Evolutionary conservation across 192 early-diverging fungal genomes (phyloP).

Genomic region (Umbelopsis sp.): DNA sequence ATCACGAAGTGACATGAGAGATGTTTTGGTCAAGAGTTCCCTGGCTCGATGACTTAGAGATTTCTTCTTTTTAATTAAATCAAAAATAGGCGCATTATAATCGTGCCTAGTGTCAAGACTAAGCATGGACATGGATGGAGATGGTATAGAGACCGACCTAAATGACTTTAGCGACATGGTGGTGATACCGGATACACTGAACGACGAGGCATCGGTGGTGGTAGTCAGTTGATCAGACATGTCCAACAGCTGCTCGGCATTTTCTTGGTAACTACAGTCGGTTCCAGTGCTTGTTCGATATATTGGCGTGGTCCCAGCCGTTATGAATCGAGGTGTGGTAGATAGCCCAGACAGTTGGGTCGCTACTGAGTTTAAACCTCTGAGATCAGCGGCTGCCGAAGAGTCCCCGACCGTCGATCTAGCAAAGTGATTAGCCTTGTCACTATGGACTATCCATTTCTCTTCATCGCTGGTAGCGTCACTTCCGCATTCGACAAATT

Average conservation of each 20-base stretch:
- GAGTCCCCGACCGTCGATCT: background rate
- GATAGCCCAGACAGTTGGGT: background rate
- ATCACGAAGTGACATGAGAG: background rate
- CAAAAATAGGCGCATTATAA: slow-evolving; percentile 5
- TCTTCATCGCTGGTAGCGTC: background rate
- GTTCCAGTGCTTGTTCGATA: background rate
- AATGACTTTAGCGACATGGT: slow-evolving; percentile 9
- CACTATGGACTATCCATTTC: background rate
- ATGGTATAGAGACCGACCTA: slow-evolving; percentile 1
- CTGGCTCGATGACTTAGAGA: background rate
- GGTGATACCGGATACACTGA: background rate
- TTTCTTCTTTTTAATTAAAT: slow-evolving; percentile 3
- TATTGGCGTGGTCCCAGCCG: background rate
- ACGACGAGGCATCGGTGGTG: slow-evolving; percentile 7
- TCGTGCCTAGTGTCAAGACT: background rate
- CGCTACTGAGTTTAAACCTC: too few relatives aligned
- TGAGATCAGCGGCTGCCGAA: too few relatives aligned
- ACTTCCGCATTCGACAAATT: background rate
- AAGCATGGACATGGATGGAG: background rate
- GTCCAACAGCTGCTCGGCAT: background rate
- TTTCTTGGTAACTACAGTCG: background rate
- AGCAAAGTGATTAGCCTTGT: slow-evolving; percentile 8
- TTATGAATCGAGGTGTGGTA: background rate
- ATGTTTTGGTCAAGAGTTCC: background rate
- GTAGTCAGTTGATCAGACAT: background rate